Base-by-base conservation (phyloP, 495 filamentous ascomycete genomes). In the Hyphodiscus hymeniophilus region DNA sequence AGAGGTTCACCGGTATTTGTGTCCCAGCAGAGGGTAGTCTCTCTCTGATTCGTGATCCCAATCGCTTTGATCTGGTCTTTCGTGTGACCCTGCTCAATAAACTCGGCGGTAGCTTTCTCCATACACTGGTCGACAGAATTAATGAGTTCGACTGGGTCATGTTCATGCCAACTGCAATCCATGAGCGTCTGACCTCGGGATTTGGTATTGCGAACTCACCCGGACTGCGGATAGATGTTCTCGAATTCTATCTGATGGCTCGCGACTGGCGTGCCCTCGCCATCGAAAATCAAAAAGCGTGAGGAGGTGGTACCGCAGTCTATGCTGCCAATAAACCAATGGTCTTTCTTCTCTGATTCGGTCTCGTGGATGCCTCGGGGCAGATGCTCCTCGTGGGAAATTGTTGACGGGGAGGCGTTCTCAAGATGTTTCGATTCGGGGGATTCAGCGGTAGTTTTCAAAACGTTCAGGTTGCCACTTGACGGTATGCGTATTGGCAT, bases 291-390 rank as follows among this genome's bases (percentile, higher is more conserved):
- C 47, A 97, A 72, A 62, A 95, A 95, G 13, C 91, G 80, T 26
- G 91, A 87, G 55, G 87, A 94, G 12, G 91, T 95, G 6, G 91
- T 97, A 18, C 91, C 91, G 59, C 91, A 86, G 60, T 97, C 91
- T 59, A 97, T 91, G 50, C 70, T 74, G 24, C 74, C 74, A 55
- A 76, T 68, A 38, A 75, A 76, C 60, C 63, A 66, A 52, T 62
- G 13, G 7, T 30, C 34, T 23, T 47, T 18, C 42, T 47, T 57
- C 45, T 56, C 57, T 16, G 46, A 45, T 0, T 51, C 54, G 15
- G 58, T 57, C 26, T 57, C 44, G n/a, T 38, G 38, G 18, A 60
- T 38, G 10, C 54, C 58, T 2, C 32, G 41, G 2, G 58, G 58
- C 0, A 60, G 41, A 34, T 54, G 42, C 22, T 56, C 50, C 22